These are phyloP conservation scores for Croton setiger DNA, from an alignment of 441 rosid species.

Conservation along the genomic window DNA sequence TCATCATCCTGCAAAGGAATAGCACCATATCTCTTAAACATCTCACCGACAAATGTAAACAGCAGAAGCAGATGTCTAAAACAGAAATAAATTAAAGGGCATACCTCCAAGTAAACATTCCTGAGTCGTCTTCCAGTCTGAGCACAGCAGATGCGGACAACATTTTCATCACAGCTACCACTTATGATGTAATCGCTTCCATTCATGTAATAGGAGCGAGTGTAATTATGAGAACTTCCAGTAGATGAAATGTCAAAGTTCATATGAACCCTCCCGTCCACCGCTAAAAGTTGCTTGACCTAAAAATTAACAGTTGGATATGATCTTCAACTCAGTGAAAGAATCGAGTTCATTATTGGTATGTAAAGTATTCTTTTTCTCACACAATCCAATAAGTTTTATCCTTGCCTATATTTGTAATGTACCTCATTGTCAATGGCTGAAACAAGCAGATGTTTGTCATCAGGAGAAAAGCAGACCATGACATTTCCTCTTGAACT, in stretches of 20 bases:
- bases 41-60: background rate
- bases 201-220: constrained; percentile 56
- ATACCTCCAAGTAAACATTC: constrained; percentile 53
- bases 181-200: constrained; percentile 57
- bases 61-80: background rate
- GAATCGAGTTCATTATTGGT: background rate
- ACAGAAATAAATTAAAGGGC: background rate
- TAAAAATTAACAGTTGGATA: constrained; percentile 18
- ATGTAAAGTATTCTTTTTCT: background rate
- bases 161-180: constrained; percentile 55
- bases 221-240: constrained; percentile 49
- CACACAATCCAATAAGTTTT: background rate
- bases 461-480: constrained; percentile 99
- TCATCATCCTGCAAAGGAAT: constrained; percentile 37
- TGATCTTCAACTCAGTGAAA: background rate
- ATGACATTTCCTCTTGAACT: constrained; percentile 93
- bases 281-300: constrained; percentile 54
- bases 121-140: constrained; percentile 55
- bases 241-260: constrained; percentile 45
- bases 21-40: constrained; percentile 9
- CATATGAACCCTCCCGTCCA: constrained; percentile 47
- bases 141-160: constrained; percentile 47
- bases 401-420: background rate
- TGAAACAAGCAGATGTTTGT: constrained; percentile 86
- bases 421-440: constrained; percentile 96